Evolutionary conservation across 805 yeast genomes (phyloP).

Genomic region (Diddensiella transvaalensis): DNA sequence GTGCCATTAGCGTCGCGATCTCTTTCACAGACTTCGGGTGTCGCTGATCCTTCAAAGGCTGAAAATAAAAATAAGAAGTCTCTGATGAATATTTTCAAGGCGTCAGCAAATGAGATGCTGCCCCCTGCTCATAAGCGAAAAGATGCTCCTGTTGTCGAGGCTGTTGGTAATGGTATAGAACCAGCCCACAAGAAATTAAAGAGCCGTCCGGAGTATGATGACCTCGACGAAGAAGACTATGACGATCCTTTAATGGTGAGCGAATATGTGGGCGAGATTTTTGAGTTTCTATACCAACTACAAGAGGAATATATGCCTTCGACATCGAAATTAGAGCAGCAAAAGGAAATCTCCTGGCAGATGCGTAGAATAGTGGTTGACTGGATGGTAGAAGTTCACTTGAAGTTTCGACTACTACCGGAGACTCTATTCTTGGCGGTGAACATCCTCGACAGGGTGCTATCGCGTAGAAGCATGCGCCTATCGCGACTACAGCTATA

Average conservation of each 20-base stretch:
- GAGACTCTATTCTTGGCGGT: slow-evolving; percentile 82
- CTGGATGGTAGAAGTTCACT: slow-evolving; percentile 89
- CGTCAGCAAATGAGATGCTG: too few relatives aligned
- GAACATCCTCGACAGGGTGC: slow-evolving; percentile 82
- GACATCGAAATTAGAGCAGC: slow-evolving; percentile 54
- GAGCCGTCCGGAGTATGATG: slow-evolving; percentile 25
- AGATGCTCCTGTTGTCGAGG: not conserved
- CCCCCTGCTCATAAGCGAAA: not conserved
- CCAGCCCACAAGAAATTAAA: slow-evolving; percentile 8
- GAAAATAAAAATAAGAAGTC: too few relatives aligned
- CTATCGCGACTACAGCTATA: slow-evolving; percentile 77
- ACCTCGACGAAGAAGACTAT: slow-evolving; percentile 36
- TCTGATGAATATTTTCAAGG: too few relatives aligned
- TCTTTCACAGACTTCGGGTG: not conserved
- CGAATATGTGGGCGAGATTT: slow-evolving; percentile 87
- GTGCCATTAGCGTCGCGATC: not conserved
- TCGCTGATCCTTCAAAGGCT: slow-evolving; percentile 1
- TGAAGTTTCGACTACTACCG: slow-evolving; percentile 75
- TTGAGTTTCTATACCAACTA: slow-evolving; percentile 67
- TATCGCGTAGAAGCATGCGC: slow-evolving; percentile 69
- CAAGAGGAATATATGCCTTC: slow-evolving; percentile 70
- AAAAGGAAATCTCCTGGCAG: slow-evolving; percentile 66
- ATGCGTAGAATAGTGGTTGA: slow-evolving; percentile 88
- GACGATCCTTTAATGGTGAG: slow-evolving; percentile 72
- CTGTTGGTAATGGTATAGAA: not conserved